These are phyloP conservation scores for Spiraea crenata DNA, from an alignment of 331 rosid species.

Conservation along the genomic window DNA sequence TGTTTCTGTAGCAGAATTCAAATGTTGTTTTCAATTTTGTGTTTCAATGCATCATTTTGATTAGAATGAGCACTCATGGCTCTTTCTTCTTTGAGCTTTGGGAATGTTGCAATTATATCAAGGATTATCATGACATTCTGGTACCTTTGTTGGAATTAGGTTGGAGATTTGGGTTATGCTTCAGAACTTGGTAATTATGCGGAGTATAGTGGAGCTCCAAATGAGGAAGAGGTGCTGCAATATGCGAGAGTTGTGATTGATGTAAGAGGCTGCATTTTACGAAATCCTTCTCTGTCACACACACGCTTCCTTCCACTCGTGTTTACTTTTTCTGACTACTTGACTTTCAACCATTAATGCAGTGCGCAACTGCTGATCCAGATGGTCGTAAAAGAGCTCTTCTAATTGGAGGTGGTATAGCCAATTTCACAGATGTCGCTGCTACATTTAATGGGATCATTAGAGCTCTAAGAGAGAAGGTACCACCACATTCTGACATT, in stretches of 20 bases:
- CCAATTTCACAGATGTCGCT: constrained; percentile 89
- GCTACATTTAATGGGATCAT: constrained; percentile 81
- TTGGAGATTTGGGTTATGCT: constrained; percentile 91
- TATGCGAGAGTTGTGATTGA: constrained; percentile 85
- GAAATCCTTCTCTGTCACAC: not conserved
- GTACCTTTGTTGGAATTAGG: constrained; percentile 32
- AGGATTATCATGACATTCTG: not conserved
- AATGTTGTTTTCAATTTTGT: not conserved
- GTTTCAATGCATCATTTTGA: constrained; percentile 2
- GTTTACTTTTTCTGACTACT: not conserved
- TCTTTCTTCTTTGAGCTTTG: constrained; percentile 3
- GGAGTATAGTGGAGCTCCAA: constrained; percentile 94
- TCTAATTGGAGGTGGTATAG: constrained; percentile 88
- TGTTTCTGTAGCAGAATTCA: not conserved
- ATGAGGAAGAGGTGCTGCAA: constrained; percentile 90
- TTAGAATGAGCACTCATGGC: constrained; percentile 8
- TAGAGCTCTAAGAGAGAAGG: constrained; percentile 79
- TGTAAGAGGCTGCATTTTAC: constrained; percentile 37
- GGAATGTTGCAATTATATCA: constrained; percentile 4
- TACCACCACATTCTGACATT: constrained; percentile 7
- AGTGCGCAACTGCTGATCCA: constrained; percentile 83
- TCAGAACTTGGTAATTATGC: constrained; percentile 94
- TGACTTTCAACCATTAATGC: constrained; percentile 24
- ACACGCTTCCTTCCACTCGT: not conserved
- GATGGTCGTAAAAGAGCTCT: constrained; percentile 89